Evolutionary conservation across 495 filamentous ascomycete species (phyloP).

Genomic region (Aspergillus olivimuriae): DNA sequence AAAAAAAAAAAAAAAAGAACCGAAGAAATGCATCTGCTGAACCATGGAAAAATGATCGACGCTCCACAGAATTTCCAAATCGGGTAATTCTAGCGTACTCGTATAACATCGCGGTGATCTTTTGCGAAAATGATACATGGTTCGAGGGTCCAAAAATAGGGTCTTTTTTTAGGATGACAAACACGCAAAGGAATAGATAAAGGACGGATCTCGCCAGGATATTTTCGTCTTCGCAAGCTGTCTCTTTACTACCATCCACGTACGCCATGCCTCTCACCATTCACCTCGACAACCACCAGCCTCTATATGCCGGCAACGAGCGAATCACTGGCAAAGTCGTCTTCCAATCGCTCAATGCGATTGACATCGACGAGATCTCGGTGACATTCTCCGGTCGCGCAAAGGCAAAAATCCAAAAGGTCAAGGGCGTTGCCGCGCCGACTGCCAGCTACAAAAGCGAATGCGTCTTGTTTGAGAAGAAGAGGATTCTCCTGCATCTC

Average conservation of each 20-base stretch:
- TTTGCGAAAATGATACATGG: not conserved
- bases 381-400: slow-evolving; percentile 8
- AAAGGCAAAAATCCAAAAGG: slow-evolving; percentile 10
- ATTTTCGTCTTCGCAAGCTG: not conserved
- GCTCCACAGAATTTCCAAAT: not conserved
- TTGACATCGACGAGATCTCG: slow-evolving; percentile 3
- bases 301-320: slow-evolving; percentile 9
- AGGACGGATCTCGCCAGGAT: too few species aligned
- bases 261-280: slow-evolving; percentile 8
- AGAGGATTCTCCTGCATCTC: slow-evolving; percentile 2
- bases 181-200: too few species aligned
- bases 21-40: too few species aligned
- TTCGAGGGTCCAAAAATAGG: not conserved
- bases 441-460: slow-evolving; percentile 9
- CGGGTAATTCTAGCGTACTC: not conserved
- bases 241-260: not conserved
- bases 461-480: slow-evolving; percentile 10
- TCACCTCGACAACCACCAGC: slow-evolving; percentile 2
- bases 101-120: not conserved
- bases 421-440: slow-evolving; percentile 7
- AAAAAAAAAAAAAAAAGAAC: too few species aligned
- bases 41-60: too few species aligned
- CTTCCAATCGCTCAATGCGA: slow-evolving; percentile 5
- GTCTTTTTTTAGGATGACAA: not conserved
- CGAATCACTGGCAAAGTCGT: slow-evolving; percentile 1